These are phyloP conservation scores for Cadophora gregata DNA, from an alignment of 2,329 filamentous ascomycete species.

Conservation along the genomic window DNA sequence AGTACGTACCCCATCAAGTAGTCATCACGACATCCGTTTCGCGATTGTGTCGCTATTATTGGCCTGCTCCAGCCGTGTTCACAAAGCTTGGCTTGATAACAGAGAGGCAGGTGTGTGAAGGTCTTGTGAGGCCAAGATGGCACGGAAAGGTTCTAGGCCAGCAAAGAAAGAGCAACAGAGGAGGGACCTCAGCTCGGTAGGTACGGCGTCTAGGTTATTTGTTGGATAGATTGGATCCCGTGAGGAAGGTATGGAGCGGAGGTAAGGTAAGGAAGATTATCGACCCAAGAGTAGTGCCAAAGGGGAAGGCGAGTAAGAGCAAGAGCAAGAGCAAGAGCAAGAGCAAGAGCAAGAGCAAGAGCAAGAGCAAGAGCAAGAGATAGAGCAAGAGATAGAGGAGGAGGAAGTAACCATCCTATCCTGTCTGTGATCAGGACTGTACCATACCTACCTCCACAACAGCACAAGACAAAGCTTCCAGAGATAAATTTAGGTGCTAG, in stretches of 20 bases:
- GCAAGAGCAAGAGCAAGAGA: background rate
- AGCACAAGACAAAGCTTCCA: background rate
- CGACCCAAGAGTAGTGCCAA: background rate
- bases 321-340: background rate
- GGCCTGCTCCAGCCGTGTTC: background rate
- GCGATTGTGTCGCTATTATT: background rate
- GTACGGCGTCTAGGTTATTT: background rate
- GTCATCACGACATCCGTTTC: background rate
- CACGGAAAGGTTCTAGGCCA: background rate
- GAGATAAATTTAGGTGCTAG: too few relatives aligned
- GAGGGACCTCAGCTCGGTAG: background rate
- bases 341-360: background rate
- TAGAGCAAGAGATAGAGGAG: background rate
- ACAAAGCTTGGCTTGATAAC: background rate
- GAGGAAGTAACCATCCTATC: background rate
- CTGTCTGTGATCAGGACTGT: background rate
- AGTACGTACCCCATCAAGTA: conserved; percentile 4
- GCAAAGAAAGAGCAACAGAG: background rate
- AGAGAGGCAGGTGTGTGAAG: conserved; percentile 7
- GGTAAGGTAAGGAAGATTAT: background rate
- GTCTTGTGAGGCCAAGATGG: conserved; percentile 10
- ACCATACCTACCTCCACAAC: too few relatives aligned
- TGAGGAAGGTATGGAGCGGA: too few relatives aligned
- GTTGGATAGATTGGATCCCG: background rate
- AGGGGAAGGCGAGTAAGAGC: background rate